These are phyloP conservation scores for Tricholomella constricta DNA, from an alignment of 768 basidiomycete genomes.

Conservation along the genomic window DNA sequence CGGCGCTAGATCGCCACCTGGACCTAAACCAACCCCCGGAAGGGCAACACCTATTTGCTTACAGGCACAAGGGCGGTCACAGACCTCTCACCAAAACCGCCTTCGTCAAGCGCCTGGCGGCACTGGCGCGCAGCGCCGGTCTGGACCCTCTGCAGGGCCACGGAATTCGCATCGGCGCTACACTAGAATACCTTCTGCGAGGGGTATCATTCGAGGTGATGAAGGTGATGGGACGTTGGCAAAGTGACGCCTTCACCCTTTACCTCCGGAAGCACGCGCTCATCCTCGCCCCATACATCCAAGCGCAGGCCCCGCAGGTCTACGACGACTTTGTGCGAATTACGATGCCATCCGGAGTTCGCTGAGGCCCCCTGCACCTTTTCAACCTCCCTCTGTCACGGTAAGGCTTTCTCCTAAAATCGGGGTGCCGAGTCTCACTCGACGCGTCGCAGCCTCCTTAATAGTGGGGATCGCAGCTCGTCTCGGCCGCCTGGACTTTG, in stretches of 20 bases:
- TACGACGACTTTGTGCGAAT: background rate
- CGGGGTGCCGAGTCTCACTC: too few species aligned
- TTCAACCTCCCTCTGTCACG: background rate
- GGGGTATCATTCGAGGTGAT: too few species aligned
- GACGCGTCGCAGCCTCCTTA: too few species aligned
- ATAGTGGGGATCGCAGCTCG: background rate
- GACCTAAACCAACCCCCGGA: constrained; percentile 8
- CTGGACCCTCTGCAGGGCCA: constrained; percentile 23
- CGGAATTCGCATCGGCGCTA: constrained; percentile 26
- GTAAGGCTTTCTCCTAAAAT: background rate
- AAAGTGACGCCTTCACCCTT: constrained; percentile 9
- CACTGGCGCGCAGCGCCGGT: too few species aligned
- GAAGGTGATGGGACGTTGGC: too few species aligned
- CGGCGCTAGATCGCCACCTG: too few species aligned
- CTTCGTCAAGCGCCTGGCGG: too few species aligned
- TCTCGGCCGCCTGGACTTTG: background rate
- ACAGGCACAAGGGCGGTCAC: background rate
- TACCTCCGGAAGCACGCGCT: constrained; percentile 14
- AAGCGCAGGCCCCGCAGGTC: constrained; percentile 5
- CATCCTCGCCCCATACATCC: constrained; percentile 15
- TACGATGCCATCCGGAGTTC: background rate
- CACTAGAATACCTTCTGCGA: too few species aligned
- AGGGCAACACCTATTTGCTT: background rate
- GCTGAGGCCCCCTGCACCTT: background rate
- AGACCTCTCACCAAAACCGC: constrained; percentile 24